Conservation (phyloP, 257 asterid genomes). For the Nicotiana tabacum region DNA sequence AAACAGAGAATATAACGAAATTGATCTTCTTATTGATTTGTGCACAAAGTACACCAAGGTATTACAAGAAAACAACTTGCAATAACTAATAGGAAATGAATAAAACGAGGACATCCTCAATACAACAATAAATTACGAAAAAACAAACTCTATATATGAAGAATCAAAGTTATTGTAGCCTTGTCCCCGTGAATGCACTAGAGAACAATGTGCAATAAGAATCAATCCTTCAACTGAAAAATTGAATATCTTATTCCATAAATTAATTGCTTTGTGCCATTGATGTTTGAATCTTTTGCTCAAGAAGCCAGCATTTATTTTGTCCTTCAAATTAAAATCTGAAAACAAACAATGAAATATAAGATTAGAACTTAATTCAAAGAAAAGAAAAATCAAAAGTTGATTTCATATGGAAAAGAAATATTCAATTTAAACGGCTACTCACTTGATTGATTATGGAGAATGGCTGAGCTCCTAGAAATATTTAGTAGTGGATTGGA, state of each 20-base stretch:
- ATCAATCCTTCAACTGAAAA: neutral
- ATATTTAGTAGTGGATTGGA: conserved; percentile 9
- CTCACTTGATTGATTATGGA: conserved; percentile 9
- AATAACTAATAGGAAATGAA: no score
- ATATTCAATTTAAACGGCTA: neutral
- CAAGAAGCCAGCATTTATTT: conserved; percentile 7
- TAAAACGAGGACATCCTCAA: no score
- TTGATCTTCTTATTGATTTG: no score
- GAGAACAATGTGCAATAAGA: neutral
- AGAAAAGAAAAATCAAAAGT: neutral
- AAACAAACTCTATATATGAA: no score
- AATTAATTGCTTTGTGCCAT: neutral
- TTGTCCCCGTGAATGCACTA: no score
- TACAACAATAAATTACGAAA: no score
- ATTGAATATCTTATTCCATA: conserved; percentile 12
- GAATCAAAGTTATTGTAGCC: no score
- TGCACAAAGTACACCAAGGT: no score
- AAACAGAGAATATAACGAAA: neutral
- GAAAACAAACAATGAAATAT: neutral
- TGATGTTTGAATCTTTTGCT: neutral
- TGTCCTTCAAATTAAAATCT: neutral
- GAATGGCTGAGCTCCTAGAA: neutral
- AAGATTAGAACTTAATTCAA: neutral
- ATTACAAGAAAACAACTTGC: no score
- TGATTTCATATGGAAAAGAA: neutral